Percentiles rank a stretch among this genome's conserved stretches.
These are phyloP conservation scores for Erodium moschatum DNA, from an alignment of 441 rosid genomes.

Conservation along the genomic window DNA sequence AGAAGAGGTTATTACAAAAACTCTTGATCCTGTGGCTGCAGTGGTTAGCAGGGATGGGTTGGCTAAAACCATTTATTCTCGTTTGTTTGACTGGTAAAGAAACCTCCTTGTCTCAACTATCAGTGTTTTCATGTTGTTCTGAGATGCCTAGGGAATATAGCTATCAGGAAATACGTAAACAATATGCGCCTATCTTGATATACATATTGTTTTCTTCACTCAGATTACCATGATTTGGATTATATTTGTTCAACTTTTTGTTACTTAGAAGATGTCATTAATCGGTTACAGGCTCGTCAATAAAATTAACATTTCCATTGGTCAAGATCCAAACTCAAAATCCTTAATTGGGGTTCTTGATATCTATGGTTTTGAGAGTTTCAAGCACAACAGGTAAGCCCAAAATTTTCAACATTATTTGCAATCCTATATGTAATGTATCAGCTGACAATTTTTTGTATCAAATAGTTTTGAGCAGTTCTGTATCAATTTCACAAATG, in stretches of 20 bases:
- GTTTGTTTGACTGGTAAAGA: slow-evolving; percentile 92
- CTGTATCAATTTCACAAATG: slow-evolving; percentile 98
- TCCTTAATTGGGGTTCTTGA: slow-evolving; percentile 92
- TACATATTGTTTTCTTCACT: background rate
- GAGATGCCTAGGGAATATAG: background rate
- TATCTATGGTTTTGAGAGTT: slow-evolving; percentile 98
- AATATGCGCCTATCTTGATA: slow-evolving; percentile 3
- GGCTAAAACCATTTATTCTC: slow-evolving; percentile 92
- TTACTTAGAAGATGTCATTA: slow-evolving; percentile 12
- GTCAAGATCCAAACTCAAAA: slow-evolving; percentile 97
- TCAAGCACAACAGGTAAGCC: slow-evolving; percentile 79
- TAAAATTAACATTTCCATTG: slow-evolving; percentile 82
- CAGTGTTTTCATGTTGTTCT: background rate
- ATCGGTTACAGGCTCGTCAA: slow-evolving; percentile 75
- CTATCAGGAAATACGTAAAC: background rate
- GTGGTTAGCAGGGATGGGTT: slow-evolving; percentile 88
- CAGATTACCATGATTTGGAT: slow-evolving; percentile 8
- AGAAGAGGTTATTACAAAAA: slow-evolving; percentile 95
- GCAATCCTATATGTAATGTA: background rate
- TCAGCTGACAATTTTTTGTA: slow-evolving; percentile 18
- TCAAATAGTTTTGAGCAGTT: slow-evolving; percentile 87
- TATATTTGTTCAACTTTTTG: slow-evolving; percentile 6
- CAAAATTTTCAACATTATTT: slow-evolving; percentile 12
- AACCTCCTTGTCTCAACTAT: slow-evolving; percentile 12
- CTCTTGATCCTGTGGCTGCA: slow-evolving; percentile 91